These are phyloP conservation scores for Coemansia sp. DNA, from an alignment of 192 early-diverging fungal genomes.

Conservation along the genomic window DNA sequence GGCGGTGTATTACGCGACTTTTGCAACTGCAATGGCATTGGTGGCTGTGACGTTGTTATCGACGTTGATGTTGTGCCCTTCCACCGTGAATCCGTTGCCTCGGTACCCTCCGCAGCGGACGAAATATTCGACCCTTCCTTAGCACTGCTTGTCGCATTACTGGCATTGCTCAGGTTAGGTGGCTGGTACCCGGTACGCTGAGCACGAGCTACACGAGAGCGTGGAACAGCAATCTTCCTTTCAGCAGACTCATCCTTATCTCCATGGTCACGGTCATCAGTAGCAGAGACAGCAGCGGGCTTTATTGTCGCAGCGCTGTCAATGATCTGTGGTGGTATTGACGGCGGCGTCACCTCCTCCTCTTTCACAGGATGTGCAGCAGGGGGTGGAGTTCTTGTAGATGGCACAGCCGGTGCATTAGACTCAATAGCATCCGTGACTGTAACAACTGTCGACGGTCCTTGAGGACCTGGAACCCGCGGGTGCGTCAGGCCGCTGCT, in stretches of 20 bases:
- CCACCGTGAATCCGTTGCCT: background rate
- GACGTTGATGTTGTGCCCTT: background rate
- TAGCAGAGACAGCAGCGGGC: background rate
- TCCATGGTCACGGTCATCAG: background rate
- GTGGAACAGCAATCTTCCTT: conserved; percentile 27
- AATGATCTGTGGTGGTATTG: too few relatives aligned
- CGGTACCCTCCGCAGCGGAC: background rate
- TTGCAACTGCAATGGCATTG: too few relatives aligned
- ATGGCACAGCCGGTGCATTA: background rate
- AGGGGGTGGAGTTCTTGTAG: too few relatives aligned
- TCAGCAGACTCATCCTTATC: too few relatives aligned
- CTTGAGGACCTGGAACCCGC: background rate
- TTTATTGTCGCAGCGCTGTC: too few relatives aligned
- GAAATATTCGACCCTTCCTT: too few relatives aligned
- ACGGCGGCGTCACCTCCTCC: too few relatives aligned
- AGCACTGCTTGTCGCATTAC: too few relatives aligned
- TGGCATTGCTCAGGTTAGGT: too few relatives aligned
- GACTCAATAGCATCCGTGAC: background rate
- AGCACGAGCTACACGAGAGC: conserved; percentile 11
- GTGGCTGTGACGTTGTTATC: background rate
- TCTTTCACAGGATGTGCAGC: too few relatives aligned
- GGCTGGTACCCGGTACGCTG: background rate
- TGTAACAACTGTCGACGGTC: background rate
- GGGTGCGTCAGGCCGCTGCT: background rate
- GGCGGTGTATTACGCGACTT: too few relatives aligned